Base-by-base conservation (phyloP, 768 basidiomycete genomes). In the Mycena alexandri region DNA sequence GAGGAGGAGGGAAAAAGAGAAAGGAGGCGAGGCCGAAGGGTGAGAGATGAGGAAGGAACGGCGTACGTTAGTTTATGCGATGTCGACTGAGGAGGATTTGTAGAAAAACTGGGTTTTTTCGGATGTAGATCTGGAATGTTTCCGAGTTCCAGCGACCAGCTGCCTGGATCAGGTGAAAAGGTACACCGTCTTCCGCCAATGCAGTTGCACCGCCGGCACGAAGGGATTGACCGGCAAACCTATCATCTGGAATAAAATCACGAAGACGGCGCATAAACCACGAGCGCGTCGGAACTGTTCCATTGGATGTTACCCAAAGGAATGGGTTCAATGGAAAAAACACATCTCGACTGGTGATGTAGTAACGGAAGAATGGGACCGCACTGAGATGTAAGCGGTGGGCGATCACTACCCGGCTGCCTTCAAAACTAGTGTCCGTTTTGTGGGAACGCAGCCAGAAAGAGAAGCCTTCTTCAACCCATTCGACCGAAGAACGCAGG, bases 121-220 rank as follows among this genome's bases (percentile, higher is more conserved):
- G 72, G 22, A 82, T 76, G 64, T 83, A 81, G 41, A 73, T 66
- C 17, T 75, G 68, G 59, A 73, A 82, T 0, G 77, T 68, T 1
- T 76, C 73, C 0, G 80, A 81, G 0, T 74, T 58, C 82, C 82
- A 83, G 0, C 79, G 72, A 0, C 80, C 81, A 0, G 72, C 58
- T 0, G 74, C 75, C 52, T 79, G 80, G 41, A 83, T 82, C 4
- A 62, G 41, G 44, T 73, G 67, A 13, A 71, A 71, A 0, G 78
- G 63, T 1, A 66, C 67, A 0, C 81, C 80, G 1, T 53, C 59
- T 13, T 63, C 61, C 0, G 80, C 82, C 1, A 78, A 63, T 9
- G 67, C 69, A 0, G 82, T 83, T 0, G 81, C 79, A 6, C 80
- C 78, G 0, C 81, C 80, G 14, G 80, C 67, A 36, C 76, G 79